Percentiles rank a stretch among this genome's conserved stretches.
Conservation (phyloP, 768 basidiomycete species). For the Boletus patriciae region DNA sequence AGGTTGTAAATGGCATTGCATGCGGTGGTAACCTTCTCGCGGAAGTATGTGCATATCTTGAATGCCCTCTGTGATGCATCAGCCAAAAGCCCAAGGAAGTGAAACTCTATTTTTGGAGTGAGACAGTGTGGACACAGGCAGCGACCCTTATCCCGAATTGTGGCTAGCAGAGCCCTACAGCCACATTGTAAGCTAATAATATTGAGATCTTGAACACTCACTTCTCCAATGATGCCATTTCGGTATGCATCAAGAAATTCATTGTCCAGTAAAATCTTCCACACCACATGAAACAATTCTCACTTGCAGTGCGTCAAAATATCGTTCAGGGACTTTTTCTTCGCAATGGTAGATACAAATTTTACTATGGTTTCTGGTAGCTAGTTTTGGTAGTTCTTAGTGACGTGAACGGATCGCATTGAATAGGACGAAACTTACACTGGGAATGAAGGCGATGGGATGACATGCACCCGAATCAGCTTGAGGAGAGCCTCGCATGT, state of each 20-base stretch:
- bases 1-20: constrained; percentile 8
- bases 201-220: constrained; percentile 10
- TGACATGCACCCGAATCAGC: not conserved
- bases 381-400: not conserved
- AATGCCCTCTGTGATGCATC: constrained; percentile 10
- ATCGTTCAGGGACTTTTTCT: not conserved
- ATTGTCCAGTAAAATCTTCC: not conserved
- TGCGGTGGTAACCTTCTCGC: not conserved
- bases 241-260: constrained; percentile 25
- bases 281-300: not conserved
- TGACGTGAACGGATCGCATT: too few species aligned
- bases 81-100: constrained; percentile 5
- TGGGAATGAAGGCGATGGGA: not conserved
- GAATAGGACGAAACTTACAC: not conserved
- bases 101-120: constrained; percentile 14
- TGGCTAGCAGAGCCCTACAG: constrained; percentile 19
- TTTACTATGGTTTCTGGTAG: not conserved
- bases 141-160: constrained; percentile 26
- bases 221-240: constrained; percentile 37
- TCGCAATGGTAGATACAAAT: not conserved
- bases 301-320: not conserved
- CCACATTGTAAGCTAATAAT: too few species aligned
- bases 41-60: not conserved
- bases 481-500: not conserved
- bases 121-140: constrained; percentile 35